These are phyloP conservation scores for Pythium brachiatum DNA, from an alignment of 352 stramenopile species.

Conservation along the genomic window DNA sequence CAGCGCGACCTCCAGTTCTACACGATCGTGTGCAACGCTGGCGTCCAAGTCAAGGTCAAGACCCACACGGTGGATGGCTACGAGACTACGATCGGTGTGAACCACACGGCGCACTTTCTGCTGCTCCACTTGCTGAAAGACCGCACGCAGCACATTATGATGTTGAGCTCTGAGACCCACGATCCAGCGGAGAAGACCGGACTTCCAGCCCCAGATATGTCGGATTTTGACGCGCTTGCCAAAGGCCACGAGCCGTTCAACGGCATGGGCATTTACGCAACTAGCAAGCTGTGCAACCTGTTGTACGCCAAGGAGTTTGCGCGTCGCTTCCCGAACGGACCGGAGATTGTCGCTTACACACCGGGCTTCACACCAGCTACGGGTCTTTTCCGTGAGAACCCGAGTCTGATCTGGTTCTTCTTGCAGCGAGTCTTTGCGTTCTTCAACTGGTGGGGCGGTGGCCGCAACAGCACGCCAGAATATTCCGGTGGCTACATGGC, in stretches of 20 bases:
- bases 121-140: slow-evolving; percentile 25
- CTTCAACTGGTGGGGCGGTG: background rate
- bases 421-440: slow-evolving; percentile 11
- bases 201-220: slow-evolving; percentile 8
- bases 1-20: slow-evolving; percentile 22
- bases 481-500: slow-evolving; percentile 32
- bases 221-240: slow-evolving; percentile 13
- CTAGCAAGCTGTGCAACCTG: slow-evolving; percentile 26
- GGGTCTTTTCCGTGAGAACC: slow-evolving; percentile 19
- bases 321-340: slow-evolving; percentile 15
- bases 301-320: slow-evolving; percentile 18
- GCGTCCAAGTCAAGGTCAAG: slow-evolving; percentile 25
- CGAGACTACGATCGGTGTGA: slow-evolving; percentile 36
- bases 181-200: slow-evolving; percentile 22
- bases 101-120: slow-evolving; percentile 44
- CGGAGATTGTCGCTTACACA: slow-evolving; percentile 27
- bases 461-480: slow-evolving; percentile 16
- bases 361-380: slow-evolving; percentile 29
- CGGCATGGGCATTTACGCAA: slow-evolving; percentile 7
- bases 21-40: slow-evolving; percentile 44
- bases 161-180: slow-evolving; percentile 23
- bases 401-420: slow-evolving; percentile 6
- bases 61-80: slow-evolving; percentile 33
- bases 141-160: slow-evolving; percentile 25
- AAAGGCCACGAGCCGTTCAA: slow-evolving; percentile 17